These are phyloP conservation scores for Trichoderma oligosporum DNA, from an alignment of 2,329 filamentous ascomycete species.

Conservation along the genomic window DNA sequence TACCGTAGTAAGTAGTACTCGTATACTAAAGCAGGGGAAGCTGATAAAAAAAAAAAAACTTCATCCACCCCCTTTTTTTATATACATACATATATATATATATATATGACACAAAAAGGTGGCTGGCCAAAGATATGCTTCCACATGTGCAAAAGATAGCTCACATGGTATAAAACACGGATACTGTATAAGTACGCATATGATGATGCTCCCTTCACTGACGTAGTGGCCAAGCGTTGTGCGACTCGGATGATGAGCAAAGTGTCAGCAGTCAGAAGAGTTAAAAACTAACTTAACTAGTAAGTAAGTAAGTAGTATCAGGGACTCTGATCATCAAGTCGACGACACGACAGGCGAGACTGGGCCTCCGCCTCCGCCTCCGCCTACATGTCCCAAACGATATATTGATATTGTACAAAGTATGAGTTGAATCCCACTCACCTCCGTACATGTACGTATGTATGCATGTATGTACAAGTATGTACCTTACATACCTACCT, in stretches of 20 bases:
- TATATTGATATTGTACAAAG: no score
- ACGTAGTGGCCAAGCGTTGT: background rate
- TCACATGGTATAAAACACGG: background rate
- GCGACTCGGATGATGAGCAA: background rate
- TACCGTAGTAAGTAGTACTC: no score
- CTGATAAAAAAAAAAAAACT: background rate
- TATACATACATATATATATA: no score
- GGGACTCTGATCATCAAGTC: background rate
- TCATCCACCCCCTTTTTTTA: background rate
- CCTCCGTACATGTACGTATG: no score
- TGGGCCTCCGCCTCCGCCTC: background rate
- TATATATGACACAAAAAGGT: background rate
- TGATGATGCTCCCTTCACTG: background rate
- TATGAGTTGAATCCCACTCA: background rate
- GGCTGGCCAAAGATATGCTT: background rate
- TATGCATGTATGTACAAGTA: no score
- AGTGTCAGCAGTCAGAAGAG: background rate
- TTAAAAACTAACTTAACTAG: background rate
- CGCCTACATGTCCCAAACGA: background rate
- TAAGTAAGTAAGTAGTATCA: no score
- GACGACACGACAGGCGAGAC: background rate
- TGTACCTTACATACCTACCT: background rate
- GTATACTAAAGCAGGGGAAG: no score
- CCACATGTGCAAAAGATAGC: background rate
- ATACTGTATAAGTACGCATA: background rate